A percentile compares a stretch with the other conserved stretches of the same genome.
These are phyloP conservation scores for Kwoniella shivajii DNA, from an alignment of 1,284 basidiomycete genomes.

Conservation along the genomic window DNA sequence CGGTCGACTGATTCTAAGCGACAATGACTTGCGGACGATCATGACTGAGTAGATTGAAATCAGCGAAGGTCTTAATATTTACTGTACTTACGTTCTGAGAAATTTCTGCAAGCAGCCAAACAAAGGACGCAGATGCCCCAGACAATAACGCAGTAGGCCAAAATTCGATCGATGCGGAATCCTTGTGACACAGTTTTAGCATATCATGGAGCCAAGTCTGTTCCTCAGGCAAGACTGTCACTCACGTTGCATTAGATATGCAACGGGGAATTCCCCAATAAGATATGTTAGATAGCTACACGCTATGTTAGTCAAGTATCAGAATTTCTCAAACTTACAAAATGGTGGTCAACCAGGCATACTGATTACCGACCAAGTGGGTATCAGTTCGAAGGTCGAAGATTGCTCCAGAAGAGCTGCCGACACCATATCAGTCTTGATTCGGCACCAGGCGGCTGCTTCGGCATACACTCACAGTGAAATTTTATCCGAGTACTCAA, in stretches of 20 bases:
- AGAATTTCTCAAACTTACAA: slow-evolving; percentile 10
- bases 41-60: neutral
- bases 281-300: slow-evolving; percentile 21
- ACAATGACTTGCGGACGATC: neutral
- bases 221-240: no score
- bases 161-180: slow-evolving; percentile 21
- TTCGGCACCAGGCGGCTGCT: no score
- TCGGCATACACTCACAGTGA: no score
- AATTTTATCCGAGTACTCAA: slow-evolving; percentile 24
- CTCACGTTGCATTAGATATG: slow-evolving; percentile 18
- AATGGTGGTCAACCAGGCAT: slow-evolving; percentile 26
- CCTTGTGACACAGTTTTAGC: neutral
- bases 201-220: neutral
- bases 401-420: slow-evolving; percentile 18
- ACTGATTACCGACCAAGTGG: slow-evolving; percentile 20
- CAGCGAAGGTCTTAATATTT: neutral
- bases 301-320: neutral
- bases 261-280: slow-evolving; percentile 23
- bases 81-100: slow-evolving; percentile 14
- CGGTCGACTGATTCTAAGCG: neutral
- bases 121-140: slow-evolving; percentile 15
- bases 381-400: slow-evolving; percentile 17
- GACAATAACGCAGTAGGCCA: slow-evolving; percentile 13
- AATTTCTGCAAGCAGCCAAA: slow-evolving; percentile 24
- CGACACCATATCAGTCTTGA: neutral